These are phyloP conservation scores for Calocybe indica DNA, from an alignment of 768 basidiomycete genomes.

Conservation along the genomic window DNA sequence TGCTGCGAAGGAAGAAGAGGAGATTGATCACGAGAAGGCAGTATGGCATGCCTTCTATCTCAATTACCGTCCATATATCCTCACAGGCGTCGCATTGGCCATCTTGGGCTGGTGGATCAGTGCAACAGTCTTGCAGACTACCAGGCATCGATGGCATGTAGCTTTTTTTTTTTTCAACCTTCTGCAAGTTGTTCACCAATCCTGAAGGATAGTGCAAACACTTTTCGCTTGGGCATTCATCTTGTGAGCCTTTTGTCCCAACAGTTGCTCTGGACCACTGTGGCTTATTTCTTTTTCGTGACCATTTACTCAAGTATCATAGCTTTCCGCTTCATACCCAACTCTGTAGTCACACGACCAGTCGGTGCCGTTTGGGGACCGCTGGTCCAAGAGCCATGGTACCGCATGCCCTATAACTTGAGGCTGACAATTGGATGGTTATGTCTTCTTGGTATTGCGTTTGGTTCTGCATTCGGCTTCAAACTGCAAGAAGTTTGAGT, in stretches of 20 bases:
- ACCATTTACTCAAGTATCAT: slow-evolving; percentile 44
- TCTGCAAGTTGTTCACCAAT: too few species aligned
- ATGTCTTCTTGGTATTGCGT: slow-evolving; percentile 67
- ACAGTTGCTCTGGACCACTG: background rate
- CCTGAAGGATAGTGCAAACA: slow-evolving; percentile 68
- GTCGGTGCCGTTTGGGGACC: slow-evolving; percentile 68
- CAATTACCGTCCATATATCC: slow-evolving; percentile 36
- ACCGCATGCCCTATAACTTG: slow-evolving; percentile 39
- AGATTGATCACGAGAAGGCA: background rate
- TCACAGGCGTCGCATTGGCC: slow-evolving; percentile 46
- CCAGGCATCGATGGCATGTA: slow-evolving; percentile 69
- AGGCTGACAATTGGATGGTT: slow-evolving; percentile 71
- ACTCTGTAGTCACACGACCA: slow-evolving; percentile 63
- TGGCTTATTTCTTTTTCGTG: background rate
- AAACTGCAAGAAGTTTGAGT: slow-evolving; percentile 43
- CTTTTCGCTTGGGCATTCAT: slow-evolving; percentile 83
- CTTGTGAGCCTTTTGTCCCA: slow-evolving; percentile 34
- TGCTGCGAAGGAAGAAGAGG: slow-evolving; percentile 5
- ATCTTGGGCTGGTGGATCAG: slow-evolving; percentile 89
- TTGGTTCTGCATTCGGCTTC: slow-evolving; percentile 88
- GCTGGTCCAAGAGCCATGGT: slow-evolving; percentile 62
- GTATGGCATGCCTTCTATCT: slow-evolving; percentile 2
- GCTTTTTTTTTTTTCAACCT: background rate
- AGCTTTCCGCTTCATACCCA: slow-evolving; percentile 81
- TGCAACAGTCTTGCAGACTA: slow-evolving; percentile 58